Conservation (phyloP, 805 yeast species). For the Citeromyces matritensis region DNA sequence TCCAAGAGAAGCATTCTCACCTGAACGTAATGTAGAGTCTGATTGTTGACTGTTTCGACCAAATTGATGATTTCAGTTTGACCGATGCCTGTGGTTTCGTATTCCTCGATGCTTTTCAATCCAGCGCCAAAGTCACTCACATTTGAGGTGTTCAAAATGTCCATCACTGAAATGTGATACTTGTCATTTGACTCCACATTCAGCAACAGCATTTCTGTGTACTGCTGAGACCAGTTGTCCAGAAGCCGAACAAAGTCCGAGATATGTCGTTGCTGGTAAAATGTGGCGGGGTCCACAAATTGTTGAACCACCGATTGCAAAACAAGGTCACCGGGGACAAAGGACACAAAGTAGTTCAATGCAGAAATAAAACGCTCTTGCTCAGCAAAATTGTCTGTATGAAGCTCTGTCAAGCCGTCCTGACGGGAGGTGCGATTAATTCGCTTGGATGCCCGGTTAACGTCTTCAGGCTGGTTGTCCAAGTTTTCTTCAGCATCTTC, state of each 20-base stretch:
- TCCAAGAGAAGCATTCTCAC: constrained; percentile 11
- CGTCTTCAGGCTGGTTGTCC: constrained; percentile 23
- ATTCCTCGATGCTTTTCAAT: constrained; percentile 7
- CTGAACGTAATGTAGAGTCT: constrained; percentile 11
- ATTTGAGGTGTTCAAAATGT: constrained; percentile 12
- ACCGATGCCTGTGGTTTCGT: constrained; percentile 8
- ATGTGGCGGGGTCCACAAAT: no score
- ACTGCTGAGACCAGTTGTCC: constrained; percentile 14
- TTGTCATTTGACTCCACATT: constrained; percentile 4
- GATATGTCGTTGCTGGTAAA: no score
- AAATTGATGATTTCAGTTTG: constrained; percentile 4
- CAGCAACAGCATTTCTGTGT: constrained; percentile 4
- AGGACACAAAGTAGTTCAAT: constrained; percentile 1
- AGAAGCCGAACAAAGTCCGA: constrained; percentile 14
- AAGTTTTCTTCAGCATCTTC: constrained; percentile 11
- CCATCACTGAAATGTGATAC: constrained; percentile 13
- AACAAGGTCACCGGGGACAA: no score
- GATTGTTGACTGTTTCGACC: constrained; percentile 7
- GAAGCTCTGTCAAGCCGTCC: no score
- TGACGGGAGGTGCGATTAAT: no score
- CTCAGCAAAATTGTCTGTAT: no score
- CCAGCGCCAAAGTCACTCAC: constrained; percentile 4
- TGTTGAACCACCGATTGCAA: no score
- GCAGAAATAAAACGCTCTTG: constrained; percentile 1
- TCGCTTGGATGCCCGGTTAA: no score